Percentiles rank a stretch among this genome's conserved stretches.
These are phyloP conservation scores for Persicaria tinctoria DNA, from an alignment of 148 eudicot genomes.

Conservation along the genomic window DNA sequence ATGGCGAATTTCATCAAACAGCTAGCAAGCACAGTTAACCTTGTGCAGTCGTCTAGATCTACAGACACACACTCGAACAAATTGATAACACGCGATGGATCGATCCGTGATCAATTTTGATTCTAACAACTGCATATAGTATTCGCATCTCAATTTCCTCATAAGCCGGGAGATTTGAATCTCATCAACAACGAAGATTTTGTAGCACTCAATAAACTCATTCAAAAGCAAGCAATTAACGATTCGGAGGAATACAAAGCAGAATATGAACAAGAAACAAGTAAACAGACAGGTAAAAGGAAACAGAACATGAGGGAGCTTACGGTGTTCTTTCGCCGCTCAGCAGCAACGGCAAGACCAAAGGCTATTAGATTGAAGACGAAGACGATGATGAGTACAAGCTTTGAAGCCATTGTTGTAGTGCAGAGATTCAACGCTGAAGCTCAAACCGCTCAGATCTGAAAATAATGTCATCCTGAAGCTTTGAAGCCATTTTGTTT, in stretches of 20 bases:
- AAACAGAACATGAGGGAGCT: constrained; percentile 7
- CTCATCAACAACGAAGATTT: neutral
- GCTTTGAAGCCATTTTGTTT: neutral
- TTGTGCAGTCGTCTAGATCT: neutral
- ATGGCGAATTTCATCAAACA: constrained; percentile 2
- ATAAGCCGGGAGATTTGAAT: neutral
- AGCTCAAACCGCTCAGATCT: constrained; percentile 8
- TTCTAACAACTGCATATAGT: neutral
- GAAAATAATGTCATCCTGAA: neutral
- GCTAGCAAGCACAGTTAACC: neutral
- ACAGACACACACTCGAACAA: neutral
- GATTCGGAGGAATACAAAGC: neutral
- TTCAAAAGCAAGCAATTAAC: neutral
- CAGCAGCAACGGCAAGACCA: constrained; percentile 66
- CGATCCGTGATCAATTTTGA: neutral
- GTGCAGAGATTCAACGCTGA: neutral
- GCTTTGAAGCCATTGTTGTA: constrained; percentile 46
- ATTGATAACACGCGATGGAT: neutral
- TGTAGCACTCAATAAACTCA: neutral
- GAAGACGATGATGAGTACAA: constrained; percentile 30
- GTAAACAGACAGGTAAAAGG: neutral
- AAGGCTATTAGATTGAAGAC: constrained; percentile 51
- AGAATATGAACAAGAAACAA: neutral
- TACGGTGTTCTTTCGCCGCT: constrained; percentile 58
- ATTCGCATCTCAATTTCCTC: neutral